Base-by-base conservation (phyloP, 306 rosid genomes). In the Prunus campanulata region DNA sequence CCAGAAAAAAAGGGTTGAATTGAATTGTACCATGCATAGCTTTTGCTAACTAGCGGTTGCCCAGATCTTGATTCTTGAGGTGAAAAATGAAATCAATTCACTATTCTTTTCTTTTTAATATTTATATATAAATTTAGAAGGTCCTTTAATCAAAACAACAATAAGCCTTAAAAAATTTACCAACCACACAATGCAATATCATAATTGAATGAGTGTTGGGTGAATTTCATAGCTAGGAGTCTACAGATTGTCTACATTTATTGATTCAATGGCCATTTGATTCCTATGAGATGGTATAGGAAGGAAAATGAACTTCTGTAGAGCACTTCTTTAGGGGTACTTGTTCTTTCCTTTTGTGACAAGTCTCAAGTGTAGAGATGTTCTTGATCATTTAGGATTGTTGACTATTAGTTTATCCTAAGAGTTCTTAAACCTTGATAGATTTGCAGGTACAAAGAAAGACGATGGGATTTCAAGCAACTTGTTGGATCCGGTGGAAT, bases 401-500 rank as follows among this genome's bases (percentile, higher is more conserved):
- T 18, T n/a, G 20, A 8, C 70, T 63, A 60, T 69, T 72, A 35
- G 44, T 77, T 81, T 74, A 71, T 74, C 78, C 76, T 70, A 56
- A 82, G 81, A 82, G 76, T 76, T 63, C 80, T 83, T 79, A 88
- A 71, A 72, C 66, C 73, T 87, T 79, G 69, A 68, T 79, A 60
- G 76, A 81, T 85, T 77, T 79, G 66, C 77, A 95, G 99, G 99
- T 92, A 87, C 82, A 92, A 85, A 82, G 97, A 95, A 83, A 91
- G 82, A 80, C 80, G 89, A 84, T 95, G 98, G 99, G 99, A 95
- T 88, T 82, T 86, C 27, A 95, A 92, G 86, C 87, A 80, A 77
- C 90, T 95, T 13, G 16, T 92, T 75, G 99, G 96, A 74, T 95
- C 99, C 25, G 99, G 99, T 10, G 99, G 99, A 85, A 95, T 95